Evolutionary conservation across 805 yeast species (phyloP).

Genomic region (Metschnikowia baotianmanensis): DNA sequence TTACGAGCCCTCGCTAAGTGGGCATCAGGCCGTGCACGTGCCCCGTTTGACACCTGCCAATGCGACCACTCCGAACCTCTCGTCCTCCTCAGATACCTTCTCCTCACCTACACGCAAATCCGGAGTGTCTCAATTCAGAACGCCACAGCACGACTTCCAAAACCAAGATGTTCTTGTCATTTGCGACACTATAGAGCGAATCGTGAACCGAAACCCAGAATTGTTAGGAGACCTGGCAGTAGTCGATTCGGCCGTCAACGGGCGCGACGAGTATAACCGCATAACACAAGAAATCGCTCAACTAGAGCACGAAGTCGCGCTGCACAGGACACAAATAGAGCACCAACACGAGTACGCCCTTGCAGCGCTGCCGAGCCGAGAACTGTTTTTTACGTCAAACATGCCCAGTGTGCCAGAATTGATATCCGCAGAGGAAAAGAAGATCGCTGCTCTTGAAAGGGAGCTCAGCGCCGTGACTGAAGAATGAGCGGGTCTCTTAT

Average conservation of each 20-base stretch:
- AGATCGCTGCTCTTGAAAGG: conserved; percentile 42
- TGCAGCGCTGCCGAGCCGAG: conserved; percentile 22
- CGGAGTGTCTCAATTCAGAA: conserved; percentile 6
- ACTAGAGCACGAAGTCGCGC: conserved; percentile 43
- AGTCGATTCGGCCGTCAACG: neutral
- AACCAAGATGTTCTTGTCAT: conserved; percentile 41
- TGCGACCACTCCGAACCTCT: neutral
- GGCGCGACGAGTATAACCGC: conserved; percentile 34
- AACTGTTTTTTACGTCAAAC: conserved; percentile 9
- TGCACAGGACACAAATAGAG: conserved; percentile 42
- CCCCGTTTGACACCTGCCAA: conserved; percentile 20
- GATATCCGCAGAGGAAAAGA: conserved; percentile 45
- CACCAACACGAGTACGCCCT: conserved; percentile 25
- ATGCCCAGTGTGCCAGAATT: conserved; percentile 34
- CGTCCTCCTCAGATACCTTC: conserved; percentile 3
- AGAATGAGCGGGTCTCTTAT: too few species aligned
- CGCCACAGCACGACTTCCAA: conserved; percentile 15
- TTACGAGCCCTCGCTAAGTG: conserved; percentile 28
- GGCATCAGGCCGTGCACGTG: conserved; percentile 22
- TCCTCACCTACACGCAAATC: conserved; percentile 18
- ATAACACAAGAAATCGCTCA: conserved; percentile 39
- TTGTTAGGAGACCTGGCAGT: conserved; percentile 2
- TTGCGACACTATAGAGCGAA: conserved; percentile 22
- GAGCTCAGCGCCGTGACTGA: neutral
- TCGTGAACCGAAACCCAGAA: conserved; percentile 12